Percentiles rank a stretch among this genome's conserved stretches.
Conservation (phyloP, 2,329 filamentous ascomycete genomes). For the Lecanicillium sp. region DNA sequence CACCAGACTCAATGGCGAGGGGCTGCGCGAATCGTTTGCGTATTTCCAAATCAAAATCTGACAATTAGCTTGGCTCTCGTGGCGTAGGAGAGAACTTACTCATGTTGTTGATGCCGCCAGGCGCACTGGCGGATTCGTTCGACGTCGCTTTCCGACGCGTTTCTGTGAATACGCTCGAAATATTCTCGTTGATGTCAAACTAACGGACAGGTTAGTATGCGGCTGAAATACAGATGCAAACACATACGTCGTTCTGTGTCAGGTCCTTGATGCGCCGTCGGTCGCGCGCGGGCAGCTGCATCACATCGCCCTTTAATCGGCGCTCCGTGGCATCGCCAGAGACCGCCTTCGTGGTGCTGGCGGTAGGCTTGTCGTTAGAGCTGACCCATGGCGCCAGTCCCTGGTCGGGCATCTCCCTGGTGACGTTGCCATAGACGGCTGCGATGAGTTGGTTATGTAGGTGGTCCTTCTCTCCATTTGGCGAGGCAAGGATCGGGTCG, state of each 20-base stretch:
- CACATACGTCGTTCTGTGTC: conserved; percentile 52
- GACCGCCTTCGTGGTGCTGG: conserved; percentile 54
- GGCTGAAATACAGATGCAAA: not conserved
- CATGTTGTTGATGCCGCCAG: conserved; percentile 70
- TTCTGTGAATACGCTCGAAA: conserved; percentile 48
- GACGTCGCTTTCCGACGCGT: conserved; percentile 42
- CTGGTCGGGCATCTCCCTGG: conserved; percentile 61
- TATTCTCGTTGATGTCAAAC: conserved; percentile 50
- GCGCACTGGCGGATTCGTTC: conserved; percentile 60
- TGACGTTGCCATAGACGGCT: conserved; percentile 63
- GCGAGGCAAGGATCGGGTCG: conserved; percentile 52
- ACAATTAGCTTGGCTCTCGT: conserved; percentile 21
- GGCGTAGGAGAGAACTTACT: too few relatives aligned
- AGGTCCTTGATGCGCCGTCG: conserved; percentile 62
- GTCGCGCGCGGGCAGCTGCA: conserved; percentile 63
- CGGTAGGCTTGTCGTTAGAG: conserved; percentile 60
- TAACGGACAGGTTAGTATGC: conserved; percentile 23
- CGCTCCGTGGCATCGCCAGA: conserved; percentile 61
- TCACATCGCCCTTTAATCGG: conserved; percentile 61
- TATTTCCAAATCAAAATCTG: conserved; percentile 62
- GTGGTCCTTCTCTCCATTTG: conserved; percentile 54
- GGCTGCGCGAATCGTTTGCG: conserved; percentile 59
- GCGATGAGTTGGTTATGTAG: conserved; percentile 63
- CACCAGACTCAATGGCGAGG: conserved; percentile 60
- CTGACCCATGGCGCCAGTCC: conserved; percentile 66